Evolutionary conservation across 2,329 filamentous ascomycete species (phyloP), one percentile per base, ranked within the genome.

Genomic region (Simplicillium sp.): DNA sequence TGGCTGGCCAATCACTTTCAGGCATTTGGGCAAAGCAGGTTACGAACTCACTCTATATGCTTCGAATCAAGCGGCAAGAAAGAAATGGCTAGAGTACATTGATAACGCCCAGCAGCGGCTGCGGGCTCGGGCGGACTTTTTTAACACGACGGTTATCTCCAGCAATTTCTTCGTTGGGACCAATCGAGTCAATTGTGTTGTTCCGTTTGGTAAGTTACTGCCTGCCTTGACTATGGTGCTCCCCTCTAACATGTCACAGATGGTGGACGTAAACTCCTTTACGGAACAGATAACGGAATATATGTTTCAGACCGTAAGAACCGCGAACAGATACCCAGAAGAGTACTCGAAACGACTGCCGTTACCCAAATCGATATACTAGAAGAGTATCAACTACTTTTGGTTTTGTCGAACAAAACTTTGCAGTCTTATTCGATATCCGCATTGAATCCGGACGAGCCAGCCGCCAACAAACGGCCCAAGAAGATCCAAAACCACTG

Each of bases 401-500:
- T 98, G 48, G 87, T 98, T 15, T 71, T 98, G 34, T 85, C 89
- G 5, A 94, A 95, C 65, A 96, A 95, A 66, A 90, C 88, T 1
- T 73, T 97, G 9, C 82, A 87, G 51, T 95, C 90, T 7, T 97
- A 92, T 65, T 80, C 87, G 2, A 71, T 95, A 39, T 83, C 90
- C 46, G 88, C 87, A 12, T 71, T 98, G 42, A 90, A 95, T 53
- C 77, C 84, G 3, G 84, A 84, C 47, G 89, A 97, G 54, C 82
- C 82, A 39, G 76, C 86, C 29, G 70, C 89, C 42, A 79, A 80
- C 13, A 95, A 92, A 61, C 79, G 88, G 34, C 87, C 88, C 8
- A 90, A 92, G 69, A 96, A 96, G 71, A 97, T 98, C 48, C 84
- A 89, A 62, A 94, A 86, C 53, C 89, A 96, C 64, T 94, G 90